Evolutionary conservation across 2,329 filamentous ascomycete species (phyloP).

Genomic region (Cyclaneusma minus): DNA sequence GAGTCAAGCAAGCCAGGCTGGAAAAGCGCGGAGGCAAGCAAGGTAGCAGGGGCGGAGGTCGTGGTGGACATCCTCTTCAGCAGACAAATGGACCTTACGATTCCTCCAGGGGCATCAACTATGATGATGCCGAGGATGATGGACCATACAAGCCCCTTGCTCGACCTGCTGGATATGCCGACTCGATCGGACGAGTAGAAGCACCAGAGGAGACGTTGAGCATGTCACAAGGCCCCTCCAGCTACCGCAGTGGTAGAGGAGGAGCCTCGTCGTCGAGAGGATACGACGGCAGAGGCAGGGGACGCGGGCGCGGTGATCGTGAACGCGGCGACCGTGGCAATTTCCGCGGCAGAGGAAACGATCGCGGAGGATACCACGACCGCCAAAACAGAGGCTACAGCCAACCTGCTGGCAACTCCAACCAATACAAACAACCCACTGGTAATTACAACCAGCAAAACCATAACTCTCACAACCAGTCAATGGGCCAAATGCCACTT

Average conservation of each 20-base stretch:
- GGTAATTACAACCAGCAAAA: conserved; percentile 16
- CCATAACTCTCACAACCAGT: conserved; percentile 19
- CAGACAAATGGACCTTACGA: conserved; percentile 17
- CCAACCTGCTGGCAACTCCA: no score
- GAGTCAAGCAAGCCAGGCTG: conserved; percentile 49
- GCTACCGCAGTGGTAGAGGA: conserved; percentile 28
- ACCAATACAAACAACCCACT: no score
- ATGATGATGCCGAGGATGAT: conserved; percentile 49
- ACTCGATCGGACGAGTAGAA: conserved; percentile 27
- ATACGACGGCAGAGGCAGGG: conserved; percentile 21
- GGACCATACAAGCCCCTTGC: conserved; percentile 58
- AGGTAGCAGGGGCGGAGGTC: conserved; percentile 20
- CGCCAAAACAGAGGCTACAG: conserved; percentile 10
- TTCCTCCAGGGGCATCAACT: conserved; percentile 35
- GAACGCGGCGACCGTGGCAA: conserved; percentile 14
- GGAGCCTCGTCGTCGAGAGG: conserved; percentile 28
- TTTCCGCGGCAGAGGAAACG: conserved; percentile 17
- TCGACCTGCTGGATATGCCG: conserved; percentile 46
- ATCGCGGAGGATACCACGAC: conserved; percentile 25
- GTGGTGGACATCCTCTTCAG: conserved; percentile 20
- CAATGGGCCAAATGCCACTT: conserved; percentile 10
- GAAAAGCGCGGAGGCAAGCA: conserved; percentile 37
- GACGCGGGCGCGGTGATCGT: conserved; percentile 8
- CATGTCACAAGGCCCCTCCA: conserved; percentile 15
- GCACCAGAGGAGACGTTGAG: conserved; percentile 25